These are phyloP conservation scores for Exophiala sideris DNA, from an alignment of 2,329 filamentous ascomycete species.

Conservation along the genomic window DNA sequence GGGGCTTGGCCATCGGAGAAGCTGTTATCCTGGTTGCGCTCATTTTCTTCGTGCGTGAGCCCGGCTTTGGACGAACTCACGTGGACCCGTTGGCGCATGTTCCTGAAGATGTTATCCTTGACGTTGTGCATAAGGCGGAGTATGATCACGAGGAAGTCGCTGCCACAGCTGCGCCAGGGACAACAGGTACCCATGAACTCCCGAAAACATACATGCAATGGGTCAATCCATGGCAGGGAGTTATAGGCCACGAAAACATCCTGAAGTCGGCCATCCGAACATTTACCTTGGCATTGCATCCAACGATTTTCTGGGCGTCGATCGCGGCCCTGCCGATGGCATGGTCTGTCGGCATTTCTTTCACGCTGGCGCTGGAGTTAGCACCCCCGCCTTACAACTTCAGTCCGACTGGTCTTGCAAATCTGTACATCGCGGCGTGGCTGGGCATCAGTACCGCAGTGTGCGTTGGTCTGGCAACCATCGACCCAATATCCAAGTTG, in stretches of 20 bases:
- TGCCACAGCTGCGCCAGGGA: not conserved
- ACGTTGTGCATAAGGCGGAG: not conserved
- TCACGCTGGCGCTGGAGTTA: slow-evolving; percentile 4
- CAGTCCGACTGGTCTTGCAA: slow-evolving; percentile 70
- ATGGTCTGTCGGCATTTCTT: slow-evolving; percentile 9
- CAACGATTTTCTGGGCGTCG: slow-evolving; percentile 6
- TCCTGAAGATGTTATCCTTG: slow-evolving; percentile 4
- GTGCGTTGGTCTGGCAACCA: slow-evolving; percentile 80
- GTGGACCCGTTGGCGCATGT: slow-evolving; percentile 3
- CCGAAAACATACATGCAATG: slow-evolving; percentile 6
- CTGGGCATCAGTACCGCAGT: slow-evolving; percentile 83
- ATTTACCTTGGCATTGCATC: slow-evolving; percentile 6
- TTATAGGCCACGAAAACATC: slow-evolving; percentile 3
- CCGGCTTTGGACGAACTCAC: slow-evolving; percentile 33
- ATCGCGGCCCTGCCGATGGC: slow-evolving; percentile 7
- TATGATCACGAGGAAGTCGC: slow-evolving; percentile 1
- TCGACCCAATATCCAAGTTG: slow-evolving; percentile 74
- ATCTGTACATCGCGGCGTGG: slow-evolving; percentile 87
- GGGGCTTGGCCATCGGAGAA: slow-evolving; percentile 70
- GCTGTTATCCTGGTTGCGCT: slow-evolving; percentile 67
- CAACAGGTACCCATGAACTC: not conserved
- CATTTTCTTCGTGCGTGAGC: slow-evolving; percentile 89
- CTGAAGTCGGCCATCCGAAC: slow-evolving; percentile 3
- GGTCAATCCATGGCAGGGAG: slow-evolving; percentile 6
- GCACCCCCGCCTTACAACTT: slow-evolving; percentile 64